Percentiles rank a stretch among this genome's conserved stretches.
phyloP scores from a whole-genome alignment of 2,329 filamentous ascomycete species.

The Hymenotorrendiella dingleyae region DNA sequence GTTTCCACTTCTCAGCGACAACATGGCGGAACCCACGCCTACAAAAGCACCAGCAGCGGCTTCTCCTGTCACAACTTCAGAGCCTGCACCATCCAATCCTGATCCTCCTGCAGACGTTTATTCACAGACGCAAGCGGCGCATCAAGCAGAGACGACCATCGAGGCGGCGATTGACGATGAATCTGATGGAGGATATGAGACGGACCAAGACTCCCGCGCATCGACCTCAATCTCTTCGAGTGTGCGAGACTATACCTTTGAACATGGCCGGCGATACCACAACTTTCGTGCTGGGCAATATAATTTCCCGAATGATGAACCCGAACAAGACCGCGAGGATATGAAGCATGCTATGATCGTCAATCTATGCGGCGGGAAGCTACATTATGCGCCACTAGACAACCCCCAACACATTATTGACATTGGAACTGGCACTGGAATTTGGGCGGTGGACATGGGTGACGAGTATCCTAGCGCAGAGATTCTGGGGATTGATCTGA shows the following conservation, averaged over 20 bases:
- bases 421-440: constrained; percentile 50
- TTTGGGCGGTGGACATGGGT: constrained; percentile 53
- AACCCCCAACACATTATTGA: constrained; percentile 46
- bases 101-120: not conserved
- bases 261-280: constrained; percentile 55
- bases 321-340: constrained; percentile 51
- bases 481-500: constrained; percentile 48
- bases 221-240: constrained; percentile 21
- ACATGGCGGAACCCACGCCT: too few relatives aligned
- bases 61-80: too few relatives aligned
- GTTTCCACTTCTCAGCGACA: too few relatives aligned
- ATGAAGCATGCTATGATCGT: constrained; percentile 34
- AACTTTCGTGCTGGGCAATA: constrained; percentile 46
- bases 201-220: constrained; percentile 5
- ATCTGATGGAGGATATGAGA: constrained; percentile 4
- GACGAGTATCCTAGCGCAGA: constrained; percentile 38
- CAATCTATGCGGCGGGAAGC: constrained; percentile 19
- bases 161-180: not conserved
- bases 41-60: too few relatives aligned
- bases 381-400: constrained; percentile 45
- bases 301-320: constrained; percentile 52
- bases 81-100: too few relatives aligned
- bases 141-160: constrained; percentile 7
- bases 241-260: constrained; percentile 44
- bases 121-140: constrained; percentile 2